Evolutionary conservation across 2,329 filamentous ascomycete species (phyloP), one percentile per base, ranked within the genome.

Genomic region (Fonsecaea nubica): DNA sequence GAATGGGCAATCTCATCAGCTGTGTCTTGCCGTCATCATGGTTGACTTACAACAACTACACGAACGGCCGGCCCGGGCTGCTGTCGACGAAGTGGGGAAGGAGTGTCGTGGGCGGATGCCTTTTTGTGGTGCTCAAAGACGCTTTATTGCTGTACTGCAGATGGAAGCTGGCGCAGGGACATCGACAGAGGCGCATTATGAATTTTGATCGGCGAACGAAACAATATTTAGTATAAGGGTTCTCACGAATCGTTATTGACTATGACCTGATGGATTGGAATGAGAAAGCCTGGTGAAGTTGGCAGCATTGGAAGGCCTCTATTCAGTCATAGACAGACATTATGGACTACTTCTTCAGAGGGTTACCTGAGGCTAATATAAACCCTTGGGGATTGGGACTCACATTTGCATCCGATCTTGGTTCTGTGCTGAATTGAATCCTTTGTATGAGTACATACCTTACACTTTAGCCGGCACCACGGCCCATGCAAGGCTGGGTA

Each of bases 71-170:
- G 2, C 86, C 86, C 0, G 89, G 91, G 0, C 82, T 98, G 32
- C 77, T 99, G 36, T 91, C 95, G 75, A 87, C 91, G 72, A 88
- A 89, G 65, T 98, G 95, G 92, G 95, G 93, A 0, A 85, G 95
- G 63, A 97, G 92, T 74, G 82, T 99, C 2, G 85, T 95, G 0
- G 95, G 95, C 1, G 95, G 95, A 0, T 95, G 92, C 75, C 80
- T 96, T 21, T 97, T 94, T 74, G 89, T 98, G 15, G 89, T 97
- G 9, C 78, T 97, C 60, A 95, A 94, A 77, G 88, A 90, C 76
- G 85, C 85, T 6, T 73, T 89, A 38, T 79, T 87, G 72, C 77
- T 89, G 1, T 90, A 89, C 73, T 87, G 80, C 58, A 78, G 81
- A 64, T 84, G 81, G 79, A 81, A 79, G 67, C 70, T 82, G 53